Evolutionary conservation across 129 eudicot species (phyloP).

Genomic region (Logfia minima): DNA sequence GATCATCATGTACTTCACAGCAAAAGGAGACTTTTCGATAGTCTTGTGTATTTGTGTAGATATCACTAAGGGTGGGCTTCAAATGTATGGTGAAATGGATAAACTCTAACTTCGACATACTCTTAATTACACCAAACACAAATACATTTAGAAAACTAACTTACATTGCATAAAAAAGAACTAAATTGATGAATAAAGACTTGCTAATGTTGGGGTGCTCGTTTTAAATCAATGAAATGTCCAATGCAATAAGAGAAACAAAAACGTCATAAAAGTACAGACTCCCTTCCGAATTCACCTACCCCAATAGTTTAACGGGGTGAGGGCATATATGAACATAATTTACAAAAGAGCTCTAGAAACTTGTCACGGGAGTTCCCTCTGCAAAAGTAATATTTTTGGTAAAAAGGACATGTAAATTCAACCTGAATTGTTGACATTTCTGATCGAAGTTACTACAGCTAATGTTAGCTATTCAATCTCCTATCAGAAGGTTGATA

Average conservation of each 20-base stretch:
- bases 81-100: too few relatives aligned
- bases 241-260: background rate
- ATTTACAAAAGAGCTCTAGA: background rate
- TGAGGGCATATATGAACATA: background rate
- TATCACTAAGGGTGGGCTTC: too few relatives aligned
- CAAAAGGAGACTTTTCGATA: too few relatives aligned
- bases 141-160: background rate
- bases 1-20: too few relatives aligned
- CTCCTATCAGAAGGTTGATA: constrained; percentile 73
- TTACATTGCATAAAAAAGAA: background rate
- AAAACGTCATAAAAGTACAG: too few relatives aligned
- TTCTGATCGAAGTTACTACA: background rate
- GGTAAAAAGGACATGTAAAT: constrained; percentile 1
- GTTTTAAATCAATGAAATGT: too few relatives aligned
- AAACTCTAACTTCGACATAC: too few relatives aligned
- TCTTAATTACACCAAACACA: too few relatives aligned
- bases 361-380: constrained; percentile 7
- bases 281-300: too few relatives aligned
- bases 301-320: too few relatives aligned
- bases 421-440: constrained; percentile 23
- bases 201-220: background rate
- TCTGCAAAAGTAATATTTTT: background rate
- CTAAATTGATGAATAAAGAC: background rate
- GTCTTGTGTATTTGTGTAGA: too few relatives aligned
- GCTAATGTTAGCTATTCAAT: constrained; percentile 44